A percentile compares a stretch with the other conserved stretches of the same genome.
phyloP scores from a whole-genome alignment of 2,329 filamentous ascomycete genomes.

The Botrytis squamosa region DNA sequence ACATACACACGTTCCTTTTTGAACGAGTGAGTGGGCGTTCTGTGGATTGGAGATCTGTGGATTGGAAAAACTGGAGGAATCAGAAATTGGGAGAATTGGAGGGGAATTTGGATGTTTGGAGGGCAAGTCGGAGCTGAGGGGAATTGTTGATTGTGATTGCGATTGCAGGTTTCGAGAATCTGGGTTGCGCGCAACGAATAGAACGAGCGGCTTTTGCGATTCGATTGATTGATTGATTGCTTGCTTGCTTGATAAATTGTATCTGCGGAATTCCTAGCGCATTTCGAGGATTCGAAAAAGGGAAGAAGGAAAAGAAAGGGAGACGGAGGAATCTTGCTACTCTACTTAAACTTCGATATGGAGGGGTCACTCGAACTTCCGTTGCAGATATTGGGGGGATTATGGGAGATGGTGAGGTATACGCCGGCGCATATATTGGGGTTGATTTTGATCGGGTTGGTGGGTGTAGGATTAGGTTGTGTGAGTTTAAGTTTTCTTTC shows the following conservation, averaged over 20 bases:
- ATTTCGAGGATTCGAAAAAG: not conserved
- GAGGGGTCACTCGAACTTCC: conserved; percentile 7
- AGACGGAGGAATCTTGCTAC: not conserved
- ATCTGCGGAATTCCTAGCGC: not conserved
- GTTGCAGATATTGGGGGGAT: not conserved
- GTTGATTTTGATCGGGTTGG: not conserved
- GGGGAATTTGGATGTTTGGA: not conserved
- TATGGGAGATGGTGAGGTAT: conserved; percentile 7
- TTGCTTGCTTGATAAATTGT: no score
- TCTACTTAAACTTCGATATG: not conserved
- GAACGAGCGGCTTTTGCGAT: not conserved
- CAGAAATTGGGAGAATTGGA: no score
- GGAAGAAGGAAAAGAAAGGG: not conserved
- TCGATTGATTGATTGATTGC: not conserved
- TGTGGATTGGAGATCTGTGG: no score
- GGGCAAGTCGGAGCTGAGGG: not conserved
- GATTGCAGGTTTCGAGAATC: not conserved
- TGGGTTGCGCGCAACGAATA: not conserved
- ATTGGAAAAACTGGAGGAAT: no score
- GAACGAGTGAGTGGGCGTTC: no score
- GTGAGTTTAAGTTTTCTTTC: not conserved
- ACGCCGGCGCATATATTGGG: conserved; percentile 3
- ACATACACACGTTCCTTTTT: not conserved
- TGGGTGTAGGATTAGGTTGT: conserved; percentile 1
- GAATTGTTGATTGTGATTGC: not conserved